Base-by-base conservation (phyloP, 2,329 filamentous ascomycete species). In the Botrytis tulipae region DNA sequence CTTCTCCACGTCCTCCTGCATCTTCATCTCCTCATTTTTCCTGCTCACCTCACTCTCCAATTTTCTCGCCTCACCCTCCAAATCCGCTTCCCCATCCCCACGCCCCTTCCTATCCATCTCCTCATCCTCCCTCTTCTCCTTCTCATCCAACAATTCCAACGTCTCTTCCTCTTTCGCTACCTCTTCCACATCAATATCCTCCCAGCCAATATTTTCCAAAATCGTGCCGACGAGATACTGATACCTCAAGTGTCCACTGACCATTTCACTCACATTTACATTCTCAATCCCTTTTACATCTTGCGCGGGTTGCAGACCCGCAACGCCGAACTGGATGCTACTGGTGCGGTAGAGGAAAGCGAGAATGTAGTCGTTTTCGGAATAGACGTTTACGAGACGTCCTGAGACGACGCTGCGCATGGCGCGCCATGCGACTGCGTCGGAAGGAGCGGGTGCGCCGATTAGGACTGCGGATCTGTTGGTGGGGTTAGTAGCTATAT, bases 271-370 rank as follows among this genome's bases (percentile, higher is more conserved):
- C 40, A 90, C 85, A 75, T 89, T 83, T 16, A 88, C 79, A 73
- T 88, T 89, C 76, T 89, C 87, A 80, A 96, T 86, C 3, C 91
- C 91, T 8, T 88, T 86, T 25, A 95, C 88, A 14, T 86, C 87
- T 73, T 89, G 83, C 37, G 97, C 88, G 46, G 89, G 86, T 80
- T 97, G 92, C 1, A 98, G 84, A 0, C 95, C 95, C 0, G 94
- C 94, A 60, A 97, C 89, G 5, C 95, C 95, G 59, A 93, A 87
- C 76, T 96, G 92, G 42, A 97, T 88, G 74, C 91, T 94, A 59
- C 92, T 94, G 3, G 93, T 91, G 62, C 95, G 90, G 81, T 98
- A 97, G 29, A 97, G 85, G 80, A 97, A 95, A 1, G 90, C 94
- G 1, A 98, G 89, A 46, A 98, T 90, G 79, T 93, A 93, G 82